Percentiles rank a stretch among this genome's conserved stretches.
Evolutionary conservation across 768 basidiomycete genomes (phyloP).

Genomic region (Serpula lacrymans): DNA sequence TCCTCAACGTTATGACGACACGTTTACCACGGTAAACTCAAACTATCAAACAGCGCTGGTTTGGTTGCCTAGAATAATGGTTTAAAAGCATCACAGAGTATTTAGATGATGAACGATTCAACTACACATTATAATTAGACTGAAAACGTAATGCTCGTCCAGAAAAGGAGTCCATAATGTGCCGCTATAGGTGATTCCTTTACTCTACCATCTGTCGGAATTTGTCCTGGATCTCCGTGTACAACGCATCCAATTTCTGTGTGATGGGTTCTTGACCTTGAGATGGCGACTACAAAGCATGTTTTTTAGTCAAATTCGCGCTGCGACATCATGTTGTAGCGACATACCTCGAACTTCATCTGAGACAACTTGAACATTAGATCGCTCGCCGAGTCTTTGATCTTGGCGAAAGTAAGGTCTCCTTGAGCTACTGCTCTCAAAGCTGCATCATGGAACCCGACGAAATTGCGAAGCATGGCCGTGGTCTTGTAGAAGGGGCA

Average conservation of each 20-base stretch:
- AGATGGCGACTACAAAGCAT: constrained; percentile 68
- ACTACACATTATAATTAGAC: constrained; percentile 1
- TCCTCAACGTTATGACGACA: background rate
- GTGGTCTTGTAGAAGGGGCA: constrained; percentile 99
- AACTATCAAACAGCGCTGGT: constrained; percentile 3
- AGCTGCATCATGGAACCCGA: constrained; percentile 90
- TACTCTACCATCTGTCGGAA: constrained; percentile 86
- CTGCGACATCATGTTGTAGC: background rate
- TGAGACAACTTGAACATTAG: constrained; percentile 97
- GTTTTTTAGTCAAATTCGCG: constrained; percentile 8
- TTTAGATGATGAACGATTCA: background rate
- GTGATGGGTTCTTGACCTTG: constrained; percentile 84
- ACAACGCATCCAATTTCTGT: constrained; percentile 75
- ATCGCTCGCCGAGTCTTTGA: constrained; percentile 84
- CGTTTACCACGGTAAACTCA: background rate
- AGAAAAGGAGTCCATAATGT: too few species aligned
- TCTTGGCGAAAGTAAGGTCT: constrained; percentile 80
- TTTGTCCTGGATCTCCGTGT: constrained; percentile 88
- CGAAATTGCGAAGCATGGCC: constrained; percentile 93
- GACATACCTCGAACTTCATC: constrained; percentile 94
- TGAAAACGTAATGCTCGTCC: background rate
- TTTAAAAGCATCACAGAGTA: constrained; percentile 17
- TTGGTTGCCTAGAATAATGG: constrained; percentile 21
- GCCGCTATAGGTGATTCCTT: too few species aligned
- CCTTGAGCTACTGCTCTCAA: constrained; percentile 79